Evolutionary conservation across 169 alveolate genomes (phyloP).

Genomic region (Perkinsus olseni): DNA sequence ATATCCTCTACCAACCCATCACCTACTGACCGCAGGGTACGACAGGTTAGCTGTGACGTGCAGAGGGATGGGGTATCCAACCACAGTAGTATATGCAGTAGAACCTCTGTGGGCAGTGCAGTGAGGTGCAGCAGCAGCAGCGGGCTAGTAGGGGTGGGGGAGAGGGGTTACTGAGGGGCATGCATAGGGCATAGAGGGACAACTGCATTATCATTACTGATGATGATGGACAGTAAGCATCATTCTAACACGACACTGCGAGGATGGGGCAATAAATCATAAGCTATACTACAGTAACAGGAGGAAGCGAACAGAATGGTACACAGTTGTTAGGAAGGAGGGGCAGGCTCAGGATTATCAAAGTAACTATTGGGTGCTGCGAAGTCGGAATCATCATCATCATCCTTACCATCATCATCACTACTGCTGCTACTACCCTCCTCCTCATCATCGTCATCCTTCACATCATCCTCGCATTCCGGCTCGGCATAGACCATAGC

Average conservation of each 20-base stretch:
- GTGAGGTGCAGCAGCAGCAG: background rate
- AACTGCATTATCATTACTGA: background rate
- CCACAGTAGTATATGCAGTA: background rate
- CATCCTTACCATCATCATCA: background rate
- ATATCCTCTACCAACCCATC: background rate
- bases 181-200: background rate
- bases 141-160: background rate
- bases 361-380: background rate
- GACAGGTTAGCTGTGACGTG: background rate
- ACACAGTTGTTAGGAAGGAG: background rate
- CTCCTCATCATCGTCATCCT: background rate
- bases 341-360: background rate
- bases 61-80: background rate
- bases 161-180: background rate
- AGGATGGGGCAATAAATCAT: background rate
- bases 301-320: background rate
- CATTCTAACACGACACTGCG: background rate
- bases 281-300: background rate
- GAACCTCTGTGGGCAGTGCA: background rate
- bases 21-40: background rate
- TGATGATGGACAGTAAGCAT: background rate
- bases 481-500: background rate
- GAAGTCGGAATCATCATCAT: background rate
- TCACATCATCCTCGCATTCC: background rate
- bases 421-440: background rate